These are phyloP conservation scores for Amaranthus palmeri DNA, from an alignment of 148 eudicot species.

Conservation along the genomic window DNA sequence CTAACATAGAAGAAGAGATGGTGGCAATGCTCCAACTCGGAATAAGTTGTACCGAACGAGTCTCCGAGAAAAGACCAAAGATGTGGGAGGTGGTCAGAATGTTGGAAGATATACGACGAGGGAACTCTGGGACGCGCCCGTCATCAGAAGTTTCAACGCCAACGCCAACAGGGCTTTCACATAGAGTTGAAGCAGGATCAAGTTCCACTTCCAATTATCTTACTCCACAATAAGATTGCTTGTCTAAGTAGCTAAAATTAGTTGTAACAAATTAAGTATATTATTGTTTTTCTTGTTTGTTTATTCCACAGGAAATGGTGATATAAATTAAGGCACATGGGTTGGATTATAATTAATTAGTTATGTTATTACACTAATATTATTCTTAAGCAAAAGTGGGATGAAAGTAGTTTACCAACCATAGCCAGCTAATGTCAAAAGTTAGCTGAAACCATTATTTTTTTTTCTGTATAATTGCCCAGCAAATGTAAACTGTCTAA, in stretches of 20 bases:
- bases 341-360: conserved; percentile 8
- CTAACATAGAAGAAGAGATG: conserved; percentile 76
- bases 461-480: not conserved
- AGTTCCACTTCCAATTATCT: not conserved
- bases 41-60: conserved; percentile 47
- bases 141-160: conserved; percentile 56
- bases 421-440: conserved; percentile 18
- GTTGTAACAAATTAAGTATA: conserved; percentile 8
- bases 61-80: conserved; percentile 58
- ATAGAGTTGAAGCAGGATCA: conserved; percentile 36
- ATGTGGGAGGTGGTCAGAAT: conserved; percentile 54
- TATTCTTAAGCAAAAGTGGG: conserved; percentile 14
- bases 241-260: conserved; percentile 19
- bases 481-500: not conserved
- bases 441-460: too few relatives aligned
- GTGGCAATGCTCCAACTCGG: conserved; percentile 75
- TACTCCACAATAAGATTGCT: conserved; percentile 26
- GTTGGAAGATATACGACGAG: conserved; percentile 56
- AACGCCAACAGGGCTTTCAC: conserved; percentile 21
- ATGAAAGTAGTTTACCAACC: conserved; percentile 27
- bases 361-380: not conserved
- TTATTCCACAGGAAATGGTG: not conserved
- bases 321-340: conserved; percentile 23
- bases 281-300: not conserved
- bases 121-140: conserved; percentile 28